Percentiles rank a stretch among this genome's conserved stretches.
Conservation (phyloP, 768 basidiomycete genomes). For the Tulasnella sp. region DNA sequence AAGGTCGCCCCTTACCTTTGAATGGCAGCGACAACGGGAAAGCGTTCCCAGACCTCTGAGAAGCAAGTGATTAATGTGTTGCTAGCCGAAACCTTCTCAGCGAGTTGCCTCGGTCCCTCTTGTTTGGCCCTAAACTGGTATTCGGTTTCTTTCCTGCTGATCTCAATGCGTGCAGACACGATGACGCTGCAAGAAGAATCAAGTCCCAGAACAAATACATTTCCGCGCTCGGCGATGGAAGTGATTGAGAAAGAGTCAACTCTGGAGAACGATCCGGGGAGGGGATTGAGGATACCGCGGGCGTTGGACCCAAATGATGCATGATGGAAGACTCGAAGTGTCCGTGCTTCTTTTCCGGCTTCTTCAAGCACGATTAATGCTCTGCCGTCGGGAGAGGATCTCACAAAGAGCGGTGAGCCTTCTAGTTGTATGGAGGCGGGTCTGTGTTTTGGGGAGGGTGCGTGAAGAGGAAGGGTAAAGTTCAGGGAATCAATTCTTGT, state of each 20-base stretch:
- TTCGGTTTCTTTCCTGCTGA: conserved; percentile 44
- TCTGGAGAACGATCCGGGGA: conserved; percentile 20
- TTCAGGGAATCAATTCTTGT: too few species aligned
- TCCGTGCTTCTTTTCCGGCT: background rate
- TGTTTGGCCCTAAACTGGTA: conserved; percentile 44
- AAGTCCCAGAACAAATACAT: conserved; percentile 35
- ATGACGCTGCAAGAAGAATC: conserved; percentile 25
- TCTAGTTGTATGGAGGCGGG: background rate
- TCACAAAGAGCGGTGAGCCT: background rate
- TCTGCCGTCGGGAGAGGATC: conserved; percentile 41
- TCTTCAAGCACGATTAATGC: conserved; percentile 33
- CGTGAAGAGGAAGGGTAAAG: too few species aligned
- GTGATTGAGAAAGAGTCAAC: conserved; percentile 26
- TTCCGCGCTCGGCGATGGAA: conserved; percentile 33
- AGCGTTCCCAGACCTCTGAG: conserved; percentile 47
- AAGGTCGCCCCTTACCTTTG: conserved; percentile 22
- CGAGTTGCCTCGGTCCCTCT: too few species aligned
- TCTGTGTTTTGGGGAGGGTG: too few species aligned
- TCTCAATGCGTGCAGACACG: conserved; percentile 37
- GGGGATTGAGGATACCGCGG: conserved; percentile 30
- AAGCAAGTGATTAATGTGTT: conserved; percentile 46
- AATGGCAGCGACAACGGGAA: conserved; percentile 45
- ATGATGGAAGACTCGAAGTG: conserved; percentile 41
- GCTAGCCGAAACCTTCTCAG: too few species aligned
- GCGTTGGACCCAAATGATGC: conserved; percentile 37